Evolutionary conservation across 352 stramenopile genomes (phyloP).

Genomic region (Phytophthora foliorum): DNA sequence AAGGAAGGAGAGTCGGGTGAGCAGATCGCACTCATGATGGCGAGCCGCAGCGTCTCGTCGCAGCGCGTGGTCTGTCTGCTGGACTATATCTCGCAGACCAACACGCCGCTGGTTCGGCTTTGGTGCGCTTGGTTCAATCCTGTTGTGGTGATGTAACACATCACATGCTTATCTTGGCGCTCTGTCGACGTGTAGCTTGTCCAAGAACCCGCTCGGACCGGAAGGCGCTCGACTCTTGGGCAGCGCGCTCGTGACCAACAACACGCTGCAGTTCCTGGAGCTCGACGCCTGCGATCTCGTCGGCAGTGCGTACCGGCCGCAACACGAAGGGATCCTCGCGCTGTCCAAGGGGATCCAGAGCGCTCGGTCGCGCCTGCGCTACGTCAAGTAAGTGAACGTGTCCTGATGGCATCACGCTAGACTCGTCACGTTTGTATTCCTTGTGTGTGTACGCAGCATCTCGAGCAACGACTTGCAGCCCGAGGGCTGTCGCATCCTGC

Average conservation of each 20-base stretch:
- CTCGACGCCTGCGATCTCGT: slow-evolving; percentile 62
- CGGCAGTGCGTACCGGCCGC: slow-evolving; percentile 60
- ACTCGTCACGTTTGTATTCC: not conserved
- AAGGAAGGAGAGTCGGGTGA: slow-evolving; percentile 1
- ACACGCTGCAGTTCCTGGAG: slow-evolving; percentile 66
- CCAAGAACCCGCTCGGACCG: slow-evolving; percentile 55
- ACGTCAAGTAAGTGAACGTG: slow-evolving; percentile 51
- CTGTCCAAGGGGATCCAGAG: slow-evolving; percentile 73
- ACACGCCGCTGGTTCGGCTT: slow-evolving; percentile 44
- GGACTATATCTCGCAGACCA: slow-evolving; percentile 39
- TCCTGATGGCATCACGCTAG: not conserved
- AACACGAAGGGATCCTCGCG: slow-evolving; percentile 54
- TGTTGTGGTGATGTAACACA: slow-evolving; percentile 29
- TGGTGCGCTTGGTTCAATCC: slow-evolving; percentile 23
- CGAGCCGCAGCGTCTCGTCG: slow-evolving; percentile 20
- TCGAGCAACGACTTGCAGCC: slow-evolving; percentile 62
- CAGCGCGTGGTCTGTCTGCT: slow-evolving; percentile 31
- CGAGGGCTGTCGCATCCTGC: slow-evolving; percentile 64
- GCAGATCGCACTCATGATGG: slow-evolving; percentile 32
- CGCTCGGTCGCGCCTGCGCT: slow-evolving; percentile 54
- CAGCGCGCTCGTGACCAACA: slow-evolving; percentile 71
- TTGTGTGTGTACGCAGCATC: slow-evolving; percentile 37
- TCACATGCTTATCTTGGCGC: slow-evolving; percentile 22
- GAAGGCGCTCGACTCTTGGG: slow-evolving; percentile 52
- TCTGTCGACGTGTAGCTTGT: slow-evolving; percentile 39